Evolutionary conservation across 441 rosid species (phyloP).

Genomic region (Euphorbia celastroides): DNA sequence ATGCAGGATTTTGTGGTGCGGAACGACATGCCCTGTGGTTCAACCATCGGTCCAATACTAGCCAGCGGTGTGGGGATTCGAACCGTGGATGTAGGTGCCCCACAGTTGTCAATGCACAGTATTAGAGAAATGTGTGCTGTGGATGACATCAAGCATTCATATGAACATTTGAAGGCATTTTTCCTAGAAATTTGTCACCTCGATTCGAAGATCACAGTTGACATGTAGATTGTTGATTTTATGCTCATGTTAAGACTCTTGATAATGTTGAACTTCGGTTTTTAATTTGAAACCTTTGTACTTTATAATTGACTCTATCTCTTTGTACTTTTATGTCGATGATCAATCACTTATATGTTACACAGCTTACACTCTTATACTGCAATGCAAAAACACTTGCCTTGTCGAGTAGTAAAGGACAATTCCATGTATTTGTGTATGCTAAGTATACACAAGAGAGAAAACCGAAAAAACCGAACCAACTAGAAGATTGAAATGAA

Average conservation of each 20-base stretch:
- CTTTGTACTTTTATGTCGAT: background rate
- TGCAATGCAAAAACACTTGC: too few relatives aligned
- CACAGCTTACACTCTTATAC: background rate
- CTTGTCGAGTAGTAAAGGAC: too few relatives aligned
- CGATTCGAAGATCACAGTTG: slow-evolving; percentile 63
- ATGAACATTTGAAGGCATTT: slow-evolving; percentile 88
- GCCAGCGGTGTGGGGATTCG: slow-evolving; percentile 96
- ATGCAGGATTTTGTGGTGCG: slow-evolving; percentile 94
- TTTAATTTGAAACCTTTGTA: background rate
- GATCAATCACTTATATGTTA: background rate
- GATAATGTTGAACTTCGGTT: background rate
- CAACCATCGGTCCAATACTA: slow-evolving; percentile 94
- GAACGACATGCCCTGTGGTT: slow-evolving; percentile 90
- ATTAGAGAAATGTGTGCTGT: slow-evolving; percentile 95
- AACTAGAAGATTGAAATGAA: too few relatives aligned
- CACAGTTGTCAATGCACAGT: slow-evolving; percentile 96
- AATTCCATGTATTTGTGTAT: too few relatives aligned
- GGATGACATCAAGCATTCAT: slow-evolving; percentile 75
- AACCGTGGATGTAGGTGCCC: slow-evolving; percentile 94
- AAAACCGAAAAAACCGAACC: too few relatives aligned
- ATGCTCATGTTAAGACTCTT: background rate
- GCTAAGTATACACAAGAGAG: too few relatives aligned
- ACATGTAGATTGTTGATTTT: slow-evolving; percentile 29
- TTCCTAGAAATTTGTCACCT: slow-evolving; percentile 61
- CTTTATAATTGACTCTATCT: background rate